These are phyloP conservation scores for Periconia macrospinosa DNA, from an alignment of 2,329 filamentous ascomycete species.

Conservation along the genomic window DNA sequence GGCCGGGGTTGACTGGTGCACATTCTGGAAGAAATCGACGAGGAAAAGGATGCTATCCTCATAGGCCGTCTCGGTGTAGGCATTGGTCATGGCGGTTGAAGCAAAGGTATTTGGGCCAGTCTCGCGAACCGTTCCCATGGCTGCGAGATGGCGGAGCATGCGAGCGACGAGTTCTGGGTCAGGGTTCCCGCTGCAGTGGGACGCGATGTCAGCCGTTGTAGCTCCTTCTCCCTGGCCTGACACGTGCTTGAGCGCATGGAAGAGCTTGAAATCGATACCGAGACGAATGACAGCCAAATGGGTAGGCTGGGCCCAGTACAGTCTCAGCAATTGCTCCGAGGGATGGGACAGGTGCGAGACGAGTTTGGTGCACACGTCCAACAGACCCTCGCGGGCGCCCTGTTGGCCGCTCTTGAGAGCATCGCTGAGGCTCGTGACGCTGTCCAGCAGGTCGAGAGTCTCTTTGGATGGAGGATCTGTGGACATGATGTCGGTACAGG, in stretches of 20 bases:
- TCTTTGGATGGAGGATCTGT: neutral
- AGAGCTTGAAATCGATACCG: constrained; percentile 23
- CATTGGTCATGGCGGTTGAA: constrained; percentile 16
- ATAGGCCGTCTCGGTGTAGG: constrained; percentile 20
- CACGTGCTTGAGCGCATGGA: constrained; percentile 19
- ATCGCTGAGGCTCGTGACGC: constrained; percentile 18
- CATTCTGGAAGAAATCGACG: constrained; percentile 21
- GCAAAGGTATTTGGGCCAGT: constrained; percentile 20
- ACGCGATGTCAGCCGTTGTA: constrained; percentile 14
- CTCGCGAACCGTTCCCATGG: constrained; percentile 24
- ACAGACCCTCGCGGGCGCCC: constrained; percentile 21
- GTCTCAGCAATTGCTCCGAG: constrained; percentile 21
- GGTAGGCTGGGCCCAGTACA: constrained; percentile 27
- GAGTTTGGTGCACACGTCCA: constrained; percentile 23
- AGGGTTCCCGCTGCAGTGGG: constrained; percentile 12
- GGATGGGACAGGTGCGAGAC: constrained; percentile 26
- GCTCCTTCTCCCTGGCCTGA: constrained; percentile 10
- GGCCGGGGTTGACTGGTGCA: constrained; percentile 16
- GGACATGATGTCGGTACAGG: too few relatives aligned
- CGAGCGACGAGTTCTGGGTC: constrained; percentile 25
- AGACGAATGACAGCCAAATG: constrained; percentile 23
- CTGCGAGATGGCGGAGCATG: constrained; percentile 32
- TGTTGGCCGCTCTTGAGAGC: constrained; percentile 17
- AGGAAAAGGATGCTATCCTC: constrained; percentile 26
- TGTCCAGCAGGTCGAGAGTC: constrained; percentile 21